phyloP scores from a whole-genome alignment of 257 asterid genomes.

The Nicotiana tomentosiformis region DNA sequence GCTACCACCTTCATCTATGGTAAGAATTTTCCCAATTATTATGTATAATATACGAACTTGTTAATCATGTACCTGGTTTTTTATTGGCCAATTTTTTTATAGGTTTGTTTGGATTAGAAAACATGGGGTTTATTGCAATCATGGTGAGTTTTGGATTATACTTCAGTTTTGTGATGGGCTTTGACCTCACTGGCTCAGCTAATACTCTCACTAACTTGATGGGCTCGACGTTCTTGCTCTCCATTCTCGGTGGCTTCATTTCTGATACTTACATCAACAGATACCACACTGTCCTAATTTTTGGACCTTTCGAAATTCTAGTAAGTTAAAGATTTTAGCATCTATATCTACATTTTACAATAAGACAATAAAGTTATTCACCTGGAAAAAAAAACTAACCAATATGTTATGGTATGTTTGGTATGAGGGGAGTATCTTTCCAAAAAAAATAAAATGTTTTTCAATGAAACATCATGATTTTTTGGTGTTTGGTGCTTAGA shows the following conservation, averaged over 20 bases:
- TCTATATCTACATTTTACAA: neutral
- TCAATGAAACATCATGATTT: neutral
- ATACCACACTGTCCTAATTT: conserved; percentile 50
- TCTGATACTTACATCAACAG: conserved; percentile 65
- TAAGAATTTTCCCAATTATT: conserved; percentile 2
- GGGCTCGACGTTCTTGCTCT: conserved; percentile 79
- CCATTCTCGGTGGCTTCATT: conserved; percentile 66
- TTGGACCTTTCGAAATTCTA: conserved; percentile 49
- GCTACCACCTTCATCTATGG: conserved; percentile 70
- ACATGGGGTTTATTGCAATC: conserved; percentile 62
- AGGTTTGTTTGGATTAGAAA: conserved; percentile 55
- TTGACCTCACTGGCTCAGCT: conserved; percentile 40
- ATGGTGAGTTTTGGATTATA: conserved; percentile 66
- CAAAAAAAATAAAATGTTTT: neutral
- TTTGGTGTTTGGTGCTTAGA: neutral
- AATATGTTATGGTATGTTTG: neutral
- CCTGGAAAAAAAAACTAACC: neutral
- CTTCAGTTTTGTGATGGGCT: conserved; percentile 38
- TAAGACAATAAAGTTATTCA: neutral
- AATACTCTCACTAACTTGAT: conserved; percentile 68
- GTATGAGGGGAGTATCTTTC: neutral
- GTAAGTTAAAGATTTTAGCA: conserved; percentile 18
- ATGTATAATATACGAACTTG: neutral
- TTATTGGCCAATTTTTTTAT: neutral
- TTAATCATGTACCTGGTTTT: neutral